phyloP scores from a whole-genome alignment of 805 yeast genomes.

The Spathaspora arborariae region DNA sequence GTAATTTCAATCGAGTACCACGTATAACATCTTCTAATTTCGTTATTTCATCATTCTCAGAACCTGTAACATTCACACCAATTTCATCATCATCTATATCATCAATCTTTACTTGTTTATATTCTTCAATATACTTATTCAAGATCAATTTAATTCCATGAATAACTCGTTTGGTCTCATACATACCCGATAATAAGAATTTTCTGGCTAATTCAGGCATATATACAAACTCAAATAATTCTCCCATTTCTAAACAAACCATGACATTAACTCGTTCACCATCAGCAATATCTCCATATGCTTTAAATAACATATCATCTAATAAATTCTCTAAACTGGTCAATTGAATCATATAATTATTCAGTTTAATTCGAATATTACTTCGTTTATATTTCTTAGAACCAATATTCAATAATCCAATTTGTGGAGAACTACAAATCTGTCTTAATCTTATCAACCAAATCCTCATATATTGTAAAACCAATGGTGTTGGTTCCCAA shows the following conservation, averaged over 20 bases:
- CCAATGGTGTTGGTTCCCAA: conserved; percentile 44
- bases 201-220: conserved; percentile 49
- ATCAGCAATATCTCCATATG: conserved; percentile 45
- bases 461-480: conserved; percentile 48
- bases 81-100: conserved; percentile 14
- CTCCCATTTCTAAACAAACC: conserved; percentile 58
- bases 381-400: conserved; percentile 20
- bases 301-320: conserved; percentile 55
- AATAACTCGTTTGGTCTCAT: conserved; percentile 23
- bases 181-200: conserved; percentile 40
- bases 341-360: conserved; percentile 14
- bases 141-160: conserved; percentile 18
- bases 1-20: conserved; percentile 24
- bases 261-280: conserved; percentile 47
- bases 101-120: conserved; percentile 14
- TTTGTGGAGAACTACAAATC: conserved; percentile 77
- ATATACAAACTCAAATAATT: conserved; percentile 56
- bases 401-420: conserved; percentile 28
- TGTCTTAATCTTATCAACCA: conserved; percentile 74
- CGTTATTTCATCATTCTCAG: conserved; percentile 9
- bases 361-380: conserved; percentile 14
- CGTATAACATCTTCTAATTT: conserved; percentile 23
- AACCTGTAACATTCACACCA: conserved; percentile 2
- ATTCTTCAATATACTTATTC: conserved; percentile 12
- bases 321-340: conserved; percentile 64